Evolutionary conservation across 106 monocot species (phyloP), one percentile per base, ranked within the genome.

Genomic region (Xerophyta viscosa): DNA sequence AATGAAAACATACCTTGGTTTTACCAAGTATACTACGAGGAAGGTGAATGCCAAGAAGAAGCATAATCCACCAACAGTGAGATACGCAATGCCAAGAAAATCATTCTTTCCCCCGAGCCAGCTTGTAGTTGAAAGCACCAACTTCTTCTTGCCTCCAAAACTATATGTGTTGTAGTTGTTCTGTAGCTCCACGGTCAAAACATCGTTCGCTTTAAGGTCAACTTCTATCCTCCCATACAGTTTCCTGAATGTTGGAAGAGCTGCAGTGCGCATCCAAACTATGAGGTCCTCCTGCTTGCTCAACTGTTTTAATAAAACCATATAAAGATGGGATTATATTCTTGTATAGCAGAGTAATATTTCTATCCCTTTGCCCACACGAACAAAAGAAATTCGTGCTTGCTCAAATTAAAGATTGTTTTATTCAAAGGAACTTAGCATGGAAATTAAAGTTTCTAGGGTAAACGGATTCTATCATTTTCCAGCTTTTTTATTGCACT

Each of bases 221-320:
- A 54, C 23, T 33, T 81, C 67, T 11, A 81, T 81, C 30, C 30
- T 75, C 29, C 81, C 81, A 60, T 75, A 81, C 19, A 81, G 37
- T 50, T 81, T 81, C 52, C 81, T 66, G 29, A 81, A 81, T 29
- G 75, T 76, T 31, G 81, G 81, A 60, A 81, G 75, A 3, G 81
- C 81, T 29, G 81, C 81, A 42, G 71, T 75, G 1, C 81, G 71
- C 81, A 81, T 81, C 81, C 81, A 81, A n/a, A 81, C 81, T 45
- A 81, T 81, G 42, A 81, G 81, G 50, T 81, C 68, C 41, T 81
- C 81, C 29, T 81, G 81, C 46, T 76, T 41, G 22, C 36, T 71
- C 54, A 81, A 61, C 81, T 81, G 71, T n/a, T n/a, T n/a, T n/a
- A n/a, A n/a, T n/a, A n/a, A n/a, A n/a, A n/a, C n/a, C n/a, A n/a